Conservation (phyloP, 352 stramenopile species). For the Globisporangium cystogenes region DNA sequence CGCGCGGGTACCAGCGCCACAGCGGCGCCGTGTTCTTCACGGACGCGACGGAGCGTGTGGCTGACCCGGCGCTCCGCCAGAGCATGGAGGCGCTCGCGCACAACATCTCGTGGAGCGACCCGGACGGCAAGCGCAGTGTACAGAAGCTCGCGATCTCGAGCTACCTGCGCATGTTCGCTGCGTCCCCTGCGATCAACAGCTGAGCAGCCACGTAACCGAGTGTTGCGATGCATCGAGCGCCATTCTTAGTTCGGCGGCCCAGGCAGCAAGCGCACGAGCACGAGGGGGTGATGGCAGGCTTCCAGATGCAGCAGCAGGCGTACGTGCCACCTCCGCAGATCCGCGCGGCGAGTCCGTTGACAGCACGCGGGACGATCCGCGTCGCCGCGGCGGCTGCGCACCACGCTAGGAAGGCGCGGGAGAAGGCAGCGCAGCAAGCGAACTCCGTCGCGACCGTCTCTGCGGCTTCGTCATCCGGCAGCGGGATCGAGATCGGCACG, state of each 20-base stretch:
- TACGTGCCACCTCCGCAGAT: background rate
- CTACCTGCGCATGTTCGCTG: slow-evolving; percentile 47
- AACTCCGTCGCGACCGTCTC: too few relatives aligned
- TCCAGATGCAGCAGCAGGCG: background rate
- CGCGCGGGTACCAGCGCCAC: slow-evolving; percentile 22
- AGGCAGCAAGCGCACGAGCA: too few relatives aligned
- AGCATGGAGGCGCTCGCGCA: slow-evolving; percentile 64
- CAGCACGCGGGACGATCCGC: slow-evolving; percentile 24
- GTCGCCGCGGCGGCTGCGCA: slow-evolving; percentile 48
- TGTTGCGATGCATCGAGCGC: too few relatives aligned
- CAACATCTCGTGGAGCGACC: slow-evolving; percentile 74
- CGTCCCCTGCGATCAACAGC: slow-evolving; percentile 31
- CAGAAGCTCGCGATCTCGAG: slow-evolving; percentile 67
- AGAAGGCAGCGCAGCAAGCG: slow-evolving; percentile 13
- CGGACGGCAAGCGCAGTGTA: slow-evolving; percentile 49
- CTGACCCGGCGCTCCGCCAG: slow-evolving; percentile 33
- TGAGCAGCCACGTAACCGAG: too few relatives aligned
- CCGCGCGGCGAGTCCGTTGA: slow-evolving; percentile 6
- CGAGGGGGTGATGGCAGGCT: background rate
- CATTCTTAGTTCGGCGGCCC: too few relatives aligned
- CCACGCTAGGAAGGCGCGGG: slow-evolving; percentile 31
- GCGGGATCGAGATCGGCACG: background rate
- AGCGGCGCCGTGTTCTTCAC: slow-evolving; percentile 59
- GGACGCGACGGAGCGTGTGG: slow-evolving; percentile 32
- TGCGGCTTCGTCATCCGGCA: too few relatives aligned